Evolutionary conservation across 805 yeast genomes (phyloP), one percentile per base, ranked within the genome.

Genomic region (Hyphopichia homilentoma): DNA sequence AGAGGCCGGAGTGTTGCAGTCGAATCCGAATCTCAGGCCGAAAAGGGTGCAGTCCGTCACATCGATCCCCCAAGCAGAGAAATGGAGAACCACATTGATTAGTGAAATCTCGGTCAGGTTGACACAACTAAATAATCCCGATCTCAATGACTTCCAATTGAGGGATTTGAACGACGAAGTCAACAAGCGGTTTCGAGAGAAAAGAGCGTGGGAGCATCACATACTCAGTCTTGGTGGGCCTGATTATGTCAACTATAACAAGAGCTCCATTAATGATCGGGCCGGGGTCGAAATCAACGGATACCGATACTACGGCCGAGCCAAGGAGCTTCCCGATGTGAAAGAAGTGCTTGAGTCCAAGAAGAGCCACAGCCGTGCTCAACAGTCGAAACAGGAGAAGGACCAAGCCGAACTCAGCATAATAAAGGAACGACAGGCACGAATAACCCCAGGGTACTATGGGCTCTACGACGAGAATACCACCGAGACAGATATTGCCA

Each of bases 221-320:
- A 80, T 88, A 26, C 66, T 67, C 33, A 68, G 74, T 7, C 59
- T 87, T 1, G 90, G 90, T 1, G 95, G 96, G 0, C 79, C 84
- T 2, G 81, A 84, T 50, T 78, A 79, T 47, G 48, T 74, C 13
- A 45, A 44, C 34, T 44, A 44, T 19, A 23, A 32, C 23, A 24
- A 37, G 25, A 52, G 53, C 14, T 27, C 32, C 30, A 16, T 38
- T 36, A 19, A 30, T 29, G 44, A 27, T 7, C 50, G 36, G 14
- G 37, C 37, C 22, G 60, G 61, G 6, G 22, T 41, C 5, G 39
- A 45, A 12, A 51, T 73, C 1, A 63, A 70, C 24, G 87, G 87
- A 1, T 77, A 77, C 41, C 61, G 82, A 34, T 89, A 84, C 55
- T 89, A 77, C 57, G 97, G 97, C 0, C 59, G 95, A 30, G 95